phyloP scores from a whole-genome alignment of 1,284 basidiomycete genomes.

The Ganoderma boninense region DNA sequence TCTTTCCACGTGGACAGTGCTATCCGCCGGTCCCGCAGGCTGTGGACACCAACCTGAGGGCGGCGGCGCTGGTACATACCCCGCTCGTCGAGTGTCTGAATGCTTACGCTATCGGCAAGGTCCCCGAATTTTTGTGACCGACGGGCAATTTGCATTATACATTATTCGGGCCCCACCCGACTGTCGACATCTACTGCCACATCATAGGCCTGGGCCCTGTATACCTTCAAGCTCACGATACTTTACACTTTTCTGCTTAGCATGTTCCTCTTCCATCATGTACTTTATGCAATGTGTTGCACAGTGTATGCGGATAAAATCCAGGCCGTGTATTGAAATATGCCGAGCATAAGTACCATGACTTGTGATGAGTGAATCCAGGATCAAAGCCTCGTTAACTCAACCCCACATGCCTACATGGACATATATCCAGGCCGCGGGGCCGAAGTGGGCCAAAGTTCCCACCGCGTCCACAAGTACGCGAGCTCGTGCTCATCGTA shows the following conservation, averaged over 20 bases:
- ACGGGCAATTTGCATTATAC: neutral
- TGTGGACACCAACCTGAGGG: conserved; percentile 35
- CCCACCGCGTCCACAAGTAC: neutral
- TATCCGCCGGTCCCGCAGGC: conserved; percentile 32
- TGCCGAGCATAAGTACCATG: neutral
- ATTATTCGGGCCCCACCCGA: neutral
- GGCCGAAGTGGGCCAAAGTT: neutral
- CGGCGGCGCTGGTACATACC: conserved; percentile 35
- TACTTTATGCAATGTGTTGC: neutral
- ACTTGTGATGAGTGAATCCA: neutral
- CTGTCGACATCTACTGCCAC: neutral
- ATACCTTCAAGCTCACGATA: neutral
- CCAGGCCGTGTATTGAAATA: neutral
- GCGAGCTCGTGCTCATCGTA: neutral
- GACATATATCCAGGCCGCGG: neutral
- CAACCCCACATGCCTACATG: too few relatives aligned
- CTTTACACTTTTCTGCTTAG: neutral
- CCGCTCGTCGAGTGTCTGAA: conserved; percentile 42
- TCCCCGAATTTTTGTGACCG: conserved; percentile 24
- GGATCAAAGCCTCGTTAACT: neutral
- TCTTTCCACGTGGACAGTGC: conserved; percentile 11
- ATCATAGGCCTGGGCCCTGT: neutral
- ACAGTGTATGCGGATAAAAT: neutral
- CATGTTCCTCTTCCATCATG: neutral
- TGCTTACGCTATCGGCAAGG: conserved; percentile 38